A percentile compares a stretch with the other conserved stretches of the same genome.
Evolutionary conservation across 176 grass and related monocot species (phyloP).

Genomic region (Carex cristatella): DNA sequence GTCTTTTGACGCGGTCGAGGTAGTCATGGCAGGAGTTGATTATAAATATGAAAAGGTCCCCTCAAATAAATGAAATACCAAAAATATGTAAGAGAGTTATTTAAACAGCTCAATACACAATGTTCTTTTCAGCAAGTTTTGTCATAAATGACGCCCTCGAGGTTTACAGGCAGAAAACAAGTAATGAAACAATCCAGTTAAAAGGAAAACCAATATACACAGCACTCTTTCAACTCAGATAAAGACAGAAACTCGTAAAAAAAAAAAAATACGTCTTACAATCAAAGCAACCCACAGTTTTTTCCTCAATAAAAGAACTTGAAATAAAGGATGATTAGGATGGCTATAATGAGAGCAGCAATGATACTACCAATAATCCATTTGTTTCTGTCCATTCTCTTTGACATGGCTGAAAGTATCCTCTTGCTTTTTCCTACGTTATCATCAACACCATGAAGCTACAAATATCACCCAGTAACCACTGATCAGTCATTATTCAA

Average conservation of each 20-base stretch:
- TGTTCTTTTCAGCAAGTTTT: not conserved
- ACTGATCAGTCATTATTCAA: constrained; percentile 8
- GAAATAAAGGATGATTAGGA: constrained; percentile 74
- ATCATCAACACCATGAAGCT: constrained; percentile 59
- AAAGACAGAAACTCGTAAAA: not conserved
- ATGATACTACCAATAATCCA: constrained; percentile 68
- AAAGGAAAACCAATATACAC: constrained; percentile 9
- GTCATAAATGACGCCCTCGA: not conserved
- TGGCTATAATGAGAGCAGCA: constrained; percentile 39
- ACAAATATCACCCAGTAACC: constrained; percentile 3
- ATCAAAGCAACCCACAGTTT: not conserved
- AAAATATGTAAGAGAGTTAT: not conserved
- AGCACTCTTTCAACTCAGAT: constrained; percentile 16
- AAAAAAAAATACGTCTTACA: not conserved
- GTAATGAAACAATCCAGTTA: not conserved
- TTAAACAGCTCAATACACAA: not conserved
- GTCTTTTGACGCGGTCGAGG: not conserved
- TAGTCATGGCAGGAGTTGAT: not conserved
- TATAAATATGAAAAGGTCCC: not conserved
- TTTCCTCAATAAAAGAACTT: constrained; percentile 52
- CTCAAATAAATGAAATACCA: not conserved
- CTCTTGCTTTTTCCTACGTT: constrained; percentile 65
- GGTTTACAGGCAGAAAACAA: constrained; percentile 13
- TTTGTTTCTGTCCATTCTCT: constrained; percentile 84
- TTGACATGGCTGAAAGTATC: constrained; percentile 57